Percentiles rank a stretch among this genome's conserved stretches.
phyloP scores from a whole-genome alignment of 2,329 filamentous ascomycete genomes.

The Fusarium acutatum region DNA sequence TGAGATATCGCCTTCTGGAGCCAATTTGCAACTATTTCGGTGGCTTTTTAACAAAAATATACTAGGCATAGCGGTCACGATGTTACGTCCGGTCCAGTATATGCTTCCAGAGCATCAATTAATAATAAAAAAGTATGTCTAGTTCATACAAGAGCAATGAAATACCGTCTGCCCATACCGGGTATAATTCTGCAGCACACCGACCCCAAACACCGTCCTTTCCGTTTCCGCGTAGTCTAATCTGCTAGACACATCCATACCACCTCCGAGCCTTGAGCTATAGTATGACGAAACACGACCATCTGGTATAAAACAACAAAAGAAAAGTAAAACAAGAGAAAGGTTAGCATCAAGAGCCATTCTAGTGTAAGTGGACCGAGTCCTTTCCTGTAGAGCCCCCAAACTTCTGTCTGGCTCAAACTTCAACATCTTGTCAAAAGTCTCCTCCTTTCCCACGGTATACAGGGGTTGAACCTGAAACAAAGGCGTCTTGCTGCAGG shows the following conservation, averaged over 20 bases:
- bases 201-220: constrained; percentile 37
- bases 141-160: constrained; percentile 18
- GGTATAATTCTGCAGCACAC: constrained; percentile 40
- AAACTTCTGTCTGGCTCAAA: constrained; percentile 12
- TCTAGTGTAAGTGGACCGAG: constrained; percentile 22
- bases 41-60: no score
- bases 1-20: neutral
- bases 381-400: constrained; percentile 14
- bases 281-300: constrained; percentile 10
- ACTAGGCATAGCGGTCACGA: neutral
- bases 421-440: constrained; percentile 7
- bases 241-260: constrained; percentile 28
- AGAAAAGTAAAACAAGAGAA: neutral
- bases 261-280: constrained; percentile 15
- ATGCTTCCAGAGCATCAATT: constrained; percentile 17
- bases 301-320: constrained; percentile 14
- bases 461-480: constrained; percentile 9
- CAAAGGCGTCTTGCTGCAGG: neutral
- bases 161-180: constrained; percentile 35
- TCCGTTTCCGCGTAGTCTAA: constrained; percentile 32
- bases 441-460: constrained; percentile 11
- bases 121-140: constrained; percentile 2
- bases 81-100: neutral
- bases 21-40: no score
- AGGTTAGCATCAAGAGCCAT: constrained; percentile 10